A percentile compares a stretch with the other conserved stretches of the same genome.
These are phyloP conservation scores for Stromatinia cepivora DNA, from an alignment of 2,329 filamentous ascomycete species.

Conservation along the genomic window DNA sequence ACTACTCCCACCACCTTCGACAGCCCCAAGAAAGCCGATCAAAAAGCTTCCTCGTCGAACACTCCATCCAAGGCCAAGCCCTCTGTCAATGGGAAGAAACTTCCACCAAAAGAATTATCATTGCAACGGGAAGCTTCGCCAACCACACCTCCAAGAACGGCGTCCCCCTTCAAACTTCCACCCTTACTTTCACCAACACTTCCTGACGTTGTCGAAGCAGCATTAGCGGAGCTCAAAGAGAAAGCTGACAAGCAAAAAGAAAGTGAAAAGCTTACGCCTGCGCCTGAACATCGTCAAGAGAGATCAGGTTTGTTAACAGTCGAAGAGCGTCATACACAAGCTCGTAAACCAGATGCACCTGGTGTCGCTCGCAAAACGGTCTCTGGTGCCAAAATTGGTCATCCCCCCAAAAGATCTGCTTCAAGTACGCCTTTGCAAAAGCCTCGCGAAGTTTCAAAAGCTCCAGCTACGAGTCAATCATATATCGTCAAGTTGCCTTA, in stretches of 20 bases:
- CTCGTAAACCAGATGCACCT: constrained; percentile 37
- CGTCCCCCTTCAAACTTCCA: constrained; percentile 32
- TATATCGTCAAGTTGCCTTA: constrained; percentile 40
- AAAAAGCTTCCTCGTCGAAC: constrained; percentile 25
- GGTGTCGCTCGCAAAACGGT: constrained; percentile 40
- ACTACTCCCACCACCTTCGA: constrained; percentile 16
- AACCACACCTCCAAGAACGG: constrained; percentile 24
- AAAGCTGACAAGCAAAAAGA: constrained; percentile 27
- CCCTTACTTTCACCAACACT: constrained; percentile 39
- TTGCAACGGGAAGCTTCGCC: constrained; percentile 18
- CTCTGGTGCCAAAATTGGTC: constrained; percentile 36
- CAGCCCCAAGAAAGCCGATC: constrained; percentile 19
- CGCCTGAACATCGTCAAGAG: constrained; percentile 20
- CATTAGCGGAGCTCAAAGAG: constrained; percentile 30
- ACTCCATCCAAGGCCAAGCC: constrained; percentile 31
- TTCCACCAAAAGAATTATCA: constrained; percentile 12
- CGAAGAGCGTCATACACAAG: constrained; percentile 39
- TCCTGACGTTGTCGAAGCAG: constrained; percentile 38
- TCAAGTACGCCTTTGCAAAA: constrained; percentile 28
- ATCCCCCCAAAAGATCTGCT: constrained; percentile 37
- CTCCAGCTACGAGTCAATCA: constrained; percentile 23
- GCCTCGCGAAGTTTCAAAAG: constrained; percentile 18
- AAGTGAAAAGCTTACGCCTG: constrained; percentile 1
- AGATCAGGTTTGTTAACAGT: constrained; percentile 33
- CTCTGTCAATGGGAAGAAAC: constrained; percentile 10